Evolutionary conservation across 1,139 yeast genomes (phyloP).

Genomic region (Debaryomycetaceae sp.): DNA sequence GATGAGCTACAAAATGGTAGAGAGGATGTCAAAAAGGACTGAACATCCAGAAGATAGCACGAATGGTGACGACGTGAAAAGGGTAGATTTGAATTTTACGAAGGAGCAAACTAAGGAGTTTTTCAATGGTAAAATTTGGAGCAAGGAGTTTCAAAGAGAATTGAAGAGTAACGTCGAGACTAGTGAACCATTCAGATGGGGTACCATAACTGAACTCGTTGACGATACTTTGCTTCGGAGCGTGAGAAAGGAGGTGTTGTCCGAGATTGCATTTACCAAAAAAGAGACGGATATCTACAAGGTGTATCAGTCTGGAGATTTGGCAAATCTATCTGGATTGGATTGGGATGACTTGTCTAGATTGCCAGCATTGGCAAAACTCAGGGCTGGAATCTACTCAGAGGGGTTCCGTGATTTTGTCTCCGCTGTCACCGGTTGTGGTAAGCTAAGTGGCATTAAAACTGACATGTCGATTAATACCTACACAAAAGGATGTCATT

Average conservation of each 20-base stretch:
- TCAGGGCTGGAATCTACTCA: constrained; percentile 85
- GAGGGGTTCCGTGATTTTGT: constrained; percentile 77
- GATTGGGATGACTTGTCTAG: constrained; percentile 70
- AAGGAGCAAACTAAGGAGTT: constrained; percentile 41
- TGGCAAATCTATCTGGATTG: constrained; percentile 87
- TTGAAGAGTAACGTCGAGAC: constrained; percentile 40
- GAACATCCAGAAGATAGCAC: not conserved
- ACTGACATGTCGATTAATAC: constrained; percentile 93
- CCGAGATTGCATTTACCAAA: constrained; percentile 82
- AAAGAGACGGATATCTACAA: constrained; percentile 97
- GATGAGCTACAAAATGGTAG: not conserved
- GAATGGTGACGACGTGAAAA: constrained; percentile 11
- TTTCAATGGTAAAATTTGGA: constrained; percentile 58
- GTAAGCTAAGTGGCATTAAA: constrained; percentile 81
- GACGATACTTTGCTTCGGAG: constrained; percentile 72
- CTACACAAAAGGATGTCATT: constrained; percentile 89
- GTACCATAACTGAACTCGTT: constrained; percentile 69
- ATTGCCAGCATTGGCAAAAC: constrained; percentile 68
- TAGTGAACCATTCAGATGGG: constrained; percentile 86
- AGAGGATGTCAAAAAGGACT: constrained; percentile 3
- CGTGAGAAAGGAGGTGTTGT: constrained; percentile 80
- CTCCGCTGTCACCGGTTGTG: constrained; percentile 83
- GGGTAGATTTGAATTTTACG: constrained; percentile 18
- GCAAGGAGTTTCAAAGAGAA: constrained; percentile 34
- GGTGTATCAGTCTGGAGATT: constrained; percentile 91